Conservation (phyloP, 768 basidiomycete genomes). For the Phallus indusiatus region DNA sequence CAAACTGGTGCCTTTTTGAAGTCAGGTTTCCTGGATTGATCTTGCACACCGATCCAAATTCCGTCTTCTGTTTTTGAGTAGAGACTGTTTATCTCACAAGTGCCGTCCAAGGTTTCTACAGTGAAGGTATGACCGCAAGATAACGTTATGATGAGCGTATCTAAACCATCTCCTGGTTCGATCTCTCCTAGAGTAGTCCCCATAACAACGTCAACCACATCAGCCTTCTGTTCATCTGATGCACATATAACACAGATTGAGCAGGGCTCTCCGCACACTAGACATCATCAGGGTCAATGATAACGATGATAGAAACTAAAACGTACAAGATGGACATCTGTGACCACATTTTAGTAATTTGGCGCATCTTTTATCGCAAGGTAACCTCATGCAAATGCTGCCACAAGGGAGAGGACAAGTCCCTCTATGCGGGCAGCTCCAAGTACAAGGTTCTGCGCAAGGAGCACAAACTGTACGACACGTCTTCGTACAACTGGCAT, state of each 20-base stretch:
- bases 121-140: conserved; percentile 59
- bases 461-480: conserved; percentile 52
- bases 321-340: conserved; percentile 54
- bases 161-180: conserved; percentile 29
- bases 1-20: conserved; percentile 43
- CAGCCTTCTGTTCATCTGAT: conserved; percentile 24
- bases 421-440: conserved; percentile 44
- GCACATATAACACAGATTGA: conserved; percentile 41
- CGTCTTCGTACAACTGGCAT: conserved; percentile 35
- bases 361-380: conserved; percentile 49
- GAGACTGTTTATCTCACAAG: conserved; percentile 39
- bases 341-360: conserved; percentile 49
- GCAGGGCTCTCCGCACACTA: conserved; percentile 66
- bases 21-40: conserved; percentile 26
- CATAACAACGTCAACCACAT: conserved; percentile 52
- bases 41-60: conserved; percentile 34
- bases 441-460: conserved; percentile 52
- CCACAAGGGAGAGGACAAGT: conserved; percentile 57
- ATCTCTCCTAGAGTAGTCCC: conserved; percentile 42
- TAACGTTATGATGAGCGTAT: conserved; percentile 51
- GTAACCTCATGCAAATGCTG: conserved; percentile 55
- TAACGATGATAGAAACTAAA: conserved; percentile 6
- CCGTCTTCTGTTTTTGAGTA: conserved; percentile 33
- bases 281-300: background rate
- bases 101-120: conserved; percentile 60